A percentile compares a stretch with the other conserved stretches of the same genome.
Conservation (phyloP, 352 stramenopile species). For the Albugo laibachii region DNA sequence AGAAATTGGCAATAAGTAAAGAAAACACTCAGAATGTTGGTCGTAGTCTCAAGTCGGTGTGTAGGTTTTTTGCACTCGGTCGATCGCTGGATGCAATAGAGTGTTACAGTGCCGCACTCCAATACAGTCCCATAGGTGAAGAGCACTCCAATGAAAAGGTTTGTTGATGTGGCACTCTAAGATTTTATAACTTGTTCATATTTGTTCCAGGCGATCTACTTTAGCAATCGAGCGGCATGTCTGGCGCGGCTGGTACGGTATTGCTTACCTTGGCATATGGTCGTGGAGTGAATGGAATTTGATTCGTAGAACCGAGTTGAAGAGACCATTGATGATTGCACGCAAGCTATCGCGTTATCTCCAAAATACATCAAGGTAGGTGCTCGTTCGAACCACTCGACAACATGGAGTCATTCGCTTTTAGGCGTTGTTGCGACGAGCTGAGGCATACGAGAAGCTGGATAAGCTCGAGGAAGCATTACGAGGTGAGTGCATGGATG, state of each 20-base stretch:
- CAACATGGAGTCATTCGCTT: constrained; percentile 1
- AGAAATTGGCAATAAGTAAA: constrained; percentile 66
- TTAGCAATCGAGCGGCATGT: constrained; percentile 69
- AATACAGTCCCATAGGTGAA: constrained; percentile 45
- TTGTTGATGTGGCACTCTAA: not conserved
- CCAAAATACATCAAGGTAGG: constrained; percentile 90
- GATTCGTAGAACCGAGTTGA: constrained; percentile 30
- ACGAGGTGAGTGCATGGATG: constrained; percentile 20
- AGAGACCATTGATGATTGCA: constrained; percentile 89
- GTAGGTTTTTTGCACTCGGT: constrained; percentile 45
- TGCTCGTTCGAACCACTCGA: not conserved
- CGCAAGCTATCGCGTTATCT: constrained; percentile 84
- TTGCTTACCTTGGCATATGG: not conserved
- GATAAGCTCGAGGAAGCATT: constrained; percentile 90
- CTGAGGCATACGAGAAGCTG: constrained; percentile 81
- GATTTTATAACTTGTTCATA: constrained; percentile 1
- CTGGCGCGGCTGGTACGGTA: constrained; percentile 27
- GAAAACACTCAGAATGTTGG: constrained; percentile 3
- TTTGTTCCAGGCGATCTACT: constrained; percentile 46
- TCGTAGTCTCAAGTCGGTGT: not conserved
- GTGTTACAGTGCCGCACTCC: constrained; percentile 68
- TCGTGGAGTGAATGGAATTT: not conserved
- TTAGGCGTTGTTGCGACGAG: constrained; percentile 76
- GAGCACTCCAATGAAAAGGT: constrained; percentile 70
- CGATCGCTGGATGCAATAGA: constrained; percentile 63